These are phyloP conservation scores for Candida hungchunana DNA, from an alignment of 805 yeast genomes.

Conservation along the genomic window DNA sequence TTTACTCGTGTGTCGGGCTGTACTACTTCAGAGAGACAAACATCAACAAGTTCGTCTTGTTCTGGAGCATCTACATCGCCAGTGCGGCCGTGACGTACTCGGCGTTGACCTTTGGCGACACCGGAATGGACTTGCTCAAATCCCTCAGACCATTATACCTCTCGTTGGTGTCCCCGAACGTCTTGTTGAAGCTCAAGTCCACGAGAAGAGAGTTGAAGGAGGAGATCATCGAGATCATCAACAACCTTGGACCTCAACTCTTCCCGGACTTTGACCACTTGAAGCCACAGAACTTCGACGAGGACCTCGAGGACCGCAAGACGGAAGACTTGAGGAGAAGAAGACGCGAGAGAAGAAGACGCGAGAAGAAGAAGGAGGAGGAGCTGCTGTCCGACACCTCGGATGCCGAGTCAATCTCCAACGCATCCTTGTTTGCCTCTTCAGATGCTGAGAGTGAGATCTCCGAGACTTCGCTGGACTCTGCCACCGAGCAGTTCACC, in stretches of 20 bases:
- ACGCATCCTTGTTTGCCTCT: slow-evolving; percentile 39
- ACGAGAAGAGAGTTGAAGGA: slow-evolving; percentile 59
- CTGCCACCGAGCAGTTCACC: slow-evolving; percentile 10
- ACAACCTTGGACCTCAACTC: slow-evolving; percentile 75
- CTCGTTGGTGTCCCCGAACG: slow-evolving; percentile 54
- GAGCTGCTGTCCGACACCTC: slow-evolving; percentile 23
- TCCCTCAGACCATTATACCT: slow-evolving; percentile 77
- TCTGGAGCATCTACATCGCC: slow-evolving; percentile 49
- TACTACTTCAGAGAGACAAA: slow-evolving; percentile 31
- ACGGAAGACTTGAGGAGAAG: slow-evolving; percentile 35
- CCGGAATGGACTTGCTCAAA: slow-evolving; percentile 84
- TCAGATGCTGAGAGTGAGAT: slow-evolving; percentile 29
- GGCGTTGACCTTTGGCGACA: slow-evolving; percentile 90
- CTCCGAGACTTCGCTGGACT: slow-evolving; percentile 28
- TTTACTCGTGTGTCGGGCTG: slow-evolving; percentile 66
- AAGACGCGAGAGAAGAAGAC: slow-evolving; percentile 28
- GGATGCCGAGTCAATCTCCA: slow-evolving; percentile 41
- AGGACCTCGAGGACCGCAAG: slow-evolving; percentile 32
- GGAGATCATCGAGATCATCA: slow-evolving; percentile 75
- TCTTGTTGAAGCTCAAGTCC: slow-evolving; percentile 53
- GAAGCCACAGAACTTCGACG: slow-evolving; percentile 26
- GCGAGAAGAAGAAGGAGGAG: slow-evolving; percentile 17
- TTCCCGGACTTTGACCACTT: slow-evolving; percentile 75
- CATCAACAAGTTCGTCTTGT: slow-evolving; percentile 28
- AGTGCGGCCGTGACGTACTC: slow-evolving; percentile 78